Conservation (phyloP, 2,329 filamentous ascomycete species). For the Ascocoryne sarcoides region DNA sequence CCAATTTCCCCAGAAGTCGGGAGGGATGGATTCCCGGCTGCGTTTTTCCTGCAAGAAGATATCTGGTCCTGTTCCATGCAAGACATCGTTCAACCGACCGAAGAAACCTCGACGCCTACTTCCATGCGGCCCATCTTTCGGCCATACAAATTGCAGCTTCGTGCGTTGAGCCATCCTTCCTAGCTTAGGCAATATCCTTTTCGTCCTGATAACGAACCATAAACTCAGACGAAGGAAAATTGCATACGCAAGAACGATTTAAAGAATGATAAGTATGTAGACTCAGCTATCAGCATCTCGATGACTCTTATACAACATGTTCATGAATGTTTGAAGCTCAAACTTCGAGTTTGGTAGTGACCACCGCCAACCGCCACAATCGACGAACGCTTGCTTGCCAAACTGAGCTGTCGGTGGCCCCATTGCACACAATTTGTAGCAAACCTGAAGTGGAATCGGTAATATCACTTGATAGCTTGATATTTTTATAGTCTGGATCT, state of each 20-base stretch:
- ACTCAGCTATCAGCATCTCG: neutral
- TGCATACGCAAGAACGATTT: neutral
- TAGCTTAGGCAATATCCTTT: too few relatives aligned
- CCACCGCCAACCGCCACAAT: too few relatives aligned
- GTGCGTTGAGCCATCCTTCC: neutral
- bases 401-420: conserved; percentile 14
- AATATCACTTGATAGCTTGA: too few relatives aligned
- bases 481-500: too few relatives aligned
- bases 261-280: neutral
- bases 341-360: neutral
- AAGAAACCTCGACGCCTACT: conserved; percentile 20
- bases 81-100: conserved; percentile 29
- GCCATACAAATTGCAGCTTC: conserved; percentile 24
- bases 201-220: too few relatives aligned
- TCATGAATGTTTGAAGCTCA: conserved; percentile 14
- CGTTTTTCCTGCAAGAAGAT: conserved; percentile 29
- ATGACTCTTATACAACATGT: conserved; percentile 12
- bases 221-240: neutral
- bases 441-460: too few relatives aligned
- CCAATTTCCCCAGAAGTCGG: conserved; percentile 27
- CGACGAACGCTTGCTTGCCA: conserved; percentile 12
- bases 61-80: conserved; percentile 33
- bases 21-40: conserved; percentile 13
- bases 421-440: conserved; percentile 6
- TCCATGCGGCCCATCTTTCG: conserved; percentile 23